These are phyloP conservation scores for Penicillium capsulatum DNA, from an alignment of 2,329 filamentous ascomycete species.

Conservation along the genomic window DNA sequence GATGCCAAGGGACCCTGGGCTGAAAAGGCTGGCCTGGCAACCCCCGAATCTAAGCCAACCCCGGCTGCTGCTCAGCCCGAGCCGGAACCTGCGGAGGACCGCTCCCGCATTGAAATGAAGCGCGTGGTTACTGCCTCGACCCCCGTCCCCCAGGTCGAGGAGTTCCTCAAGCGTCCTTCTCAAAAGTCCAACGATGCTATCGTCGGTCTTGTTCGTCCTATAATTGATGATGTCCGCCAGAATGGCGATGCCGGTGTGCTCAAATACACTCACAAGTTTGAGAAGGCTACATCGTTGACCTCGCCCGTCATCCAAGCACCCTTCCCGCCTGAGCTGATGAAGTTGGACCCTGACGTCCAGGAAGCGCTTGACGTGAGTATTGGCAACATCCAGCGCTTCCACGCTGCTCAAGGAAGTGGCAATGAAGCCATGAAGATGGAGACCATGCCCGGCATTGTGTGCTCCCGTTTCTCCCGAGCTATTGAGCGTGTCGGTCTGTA, in stretches of 20 bases:
- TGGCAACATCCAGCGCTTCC: slow-evolving; percentile 92
- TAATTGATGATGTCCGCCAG: slow-evolving; percentile 79
- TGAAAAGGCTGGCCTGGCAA: slow-evolving; percentile 67
- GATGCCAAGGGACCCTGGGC: slow-evolving; percentile 94
- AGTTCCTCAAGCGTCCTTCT: slow-evolving; percentile 79
- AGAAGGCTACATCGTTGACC: slow-evolving; percentile 86
- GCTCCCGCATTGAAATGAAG: slow-evolving; percentile 72
- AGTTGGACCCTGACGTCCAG: slow-evolving; percentile 75
- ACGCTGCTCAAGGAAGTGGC: slow-evolving; percentile 77
- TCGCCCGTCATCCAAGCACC: slow-evolving; percentile 87
- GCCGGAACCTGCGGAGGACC: slow-evolving; percentile 49
- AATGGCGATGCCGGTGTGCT: slow-evolving; percentile 85
- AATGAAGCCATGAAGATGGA: slow-evolving; percentile 78
- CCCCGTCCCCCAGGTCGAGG: slow-evolving; percentile 61
- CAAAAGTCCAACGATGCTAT: slow-evolving; percentile 94
- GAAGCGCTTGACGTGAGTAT: slow-evolving; percentile 91
- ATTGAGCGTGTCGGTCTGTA: slow-evolving; percentile 97
- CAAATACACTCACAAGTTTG: slow-evolving; percentile 95
- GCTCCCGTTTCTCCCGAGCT: slow-evolving; percentile 84
- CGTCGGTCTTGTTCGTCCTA: slow-evolving; percentile 83
- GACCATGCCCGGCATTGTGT: slow-evolving; percentile 96
- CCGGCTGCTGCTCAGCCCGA: slow-evolving; percentile 39
- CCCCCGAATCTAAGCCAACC: slow-evolving; percentile 27
- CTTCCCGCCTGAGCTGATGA: slow-evolving; percentile 81
- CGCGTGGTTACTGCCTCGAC: slow-evolving; percentile 67